Evolutionary conservation across 495 filamentous ascomycete genomes (phyloP).

Genomic region (Aspergillus kassunensis): DNA sequence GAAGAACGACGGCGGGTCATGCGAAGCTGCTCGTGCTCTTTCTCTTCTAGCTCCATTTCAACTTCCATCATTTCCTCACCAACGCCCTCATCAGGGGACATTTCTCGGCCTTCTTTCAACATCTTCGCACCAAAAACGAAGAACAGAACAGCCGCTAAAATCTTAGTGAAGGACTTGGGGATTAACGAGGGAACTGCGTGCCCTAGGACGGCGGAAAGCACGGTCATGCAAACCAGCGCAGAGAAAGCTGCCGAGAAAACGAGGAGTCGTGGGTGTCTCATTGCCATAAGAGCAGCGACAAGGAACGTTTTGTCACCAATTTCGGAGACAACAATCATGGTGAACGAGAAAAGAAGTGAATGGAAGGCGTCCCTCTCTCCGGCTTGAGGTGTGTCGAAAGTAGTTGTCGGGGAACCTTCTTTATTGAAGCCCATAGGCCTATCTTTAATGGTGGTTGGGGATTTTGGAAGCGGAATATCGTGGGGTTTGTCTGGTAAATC

Average conservation of each 20-base stretch:
- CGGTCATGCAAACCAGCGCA: slow-evolving; percentile 88
- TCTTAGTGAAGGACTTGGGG: slow-evolving; percentile 81
- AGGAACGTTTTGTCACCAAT: slow-evolving; percentile 98
- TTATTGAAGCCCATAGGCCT: slow-evolving; percentile 60
- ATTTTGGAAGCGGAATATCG: slow-evolving; percentile 70
- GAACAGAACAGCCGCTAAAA: slow-evolving; percentile 80
- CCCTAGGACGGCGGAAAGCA: slow-evolving; percentile 92
- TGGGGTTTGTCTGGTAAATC: slow-evolving; percentile 77
- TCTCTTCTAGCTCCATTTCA: slow-evolving; percentile 90
- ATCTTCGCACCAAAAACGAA: slow-evolving; percentile 83
- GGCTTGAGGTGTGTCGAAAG: slow-evolving; percentile 24
- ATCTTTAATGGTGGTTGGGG: slow-evolving; percentile 61
- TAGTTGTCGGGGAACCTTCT: background rate
- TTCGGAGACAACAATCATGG: slow-evolving; percentile 97
- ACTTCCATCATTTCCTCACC: slow-evolving; percentile 96
- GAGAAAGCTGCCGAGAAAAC: slow-evolving; percentile 94
- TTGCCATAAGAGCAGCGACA: slow-evolving; percentile 96
- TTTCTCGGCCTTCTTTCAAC: slow-evolving; percentile 81
- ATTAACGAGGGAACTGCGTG: slow-evolving; percentile 91
- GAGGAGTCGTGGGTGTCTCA: slow-evolving; percentile 90
- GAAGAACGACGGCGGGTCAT: slow-evolving; percentile 52
- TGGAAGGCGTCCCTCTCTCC: slow-evolving; percentile 80
- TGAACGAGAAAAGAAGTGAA: slow-evolving; percentile 86
- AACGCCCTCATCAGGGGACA: slow-evolving; percentile 84
- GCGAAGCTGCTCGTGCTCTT: slow-evolving; percentile 64